Evolutionary conservation across 2,329 filamentous ascomycete genomes (phyloP).

Genomic region (Blumeriella jaapii): DNA sequence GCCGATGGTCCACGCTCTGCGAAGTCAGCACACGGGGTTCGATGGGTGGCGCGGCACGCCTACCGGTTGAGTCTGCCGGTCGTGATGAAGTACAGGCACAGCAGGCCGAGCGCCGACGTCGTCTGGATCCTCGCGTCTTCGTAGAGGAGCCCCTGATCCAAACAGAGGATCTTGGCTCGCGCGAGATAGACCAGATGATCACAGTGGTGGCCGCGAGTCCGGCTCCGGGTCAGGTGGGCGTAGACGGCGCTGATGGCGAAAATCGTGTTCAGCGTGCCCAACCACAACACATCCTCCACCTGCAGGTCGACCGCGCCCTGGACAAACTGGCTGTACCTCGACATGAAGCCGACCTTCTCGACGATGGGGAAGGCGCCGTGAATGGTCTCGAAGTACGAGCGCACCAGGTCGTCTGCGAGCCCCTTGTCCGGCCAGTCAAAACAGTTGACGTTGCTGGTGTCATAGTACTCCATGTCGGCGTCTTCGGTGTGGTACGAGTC

Average conservation of each 20-base stretch:
- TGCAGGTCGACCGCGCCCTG: slow-evolving; percentile 4
- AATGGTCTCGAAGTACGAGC: slow-evolving; percentile 17
- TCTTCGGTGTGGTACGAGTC: slow-evolving; percentile 20
- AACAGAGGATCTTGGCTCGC: slow-evolving; percentile 16
- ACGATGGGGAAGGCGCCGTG: slow-evolving; percentile 17
- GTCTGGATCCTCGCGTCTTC: slow-evolving; percentile 16
- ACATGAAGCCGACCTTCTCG: slow-evolving; percentile 12
- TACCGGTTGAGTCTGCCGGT: slow-evolving; percentile 20
- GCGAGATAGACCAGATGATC: slow-evolving; percentile 18
- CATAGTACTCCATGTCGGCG: slow-evolving; percentile 14
- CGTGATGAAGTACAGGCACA: slow-evolving; percentile 19
- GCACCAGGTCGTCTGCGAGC: slow-evolving; percentile 12
- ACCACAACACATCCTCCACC: slow-evolving; percentile 13
- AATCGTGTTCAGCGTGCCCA: slow-evolving; percentile 18
- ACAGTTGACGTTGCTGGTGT: slow-evolving; percentile 11
- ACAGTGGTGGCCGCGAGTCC: slow-evolving; percentile 5
- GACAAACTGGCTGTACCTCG: slow-evolving; percentile 9
- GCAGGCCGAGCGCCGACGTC: slow-evolving; percentile 13
- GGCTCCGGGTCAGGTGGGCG: slow-evolving; percentile 11
- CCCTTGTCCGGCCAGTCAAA: slow-evolving; percentile 15
- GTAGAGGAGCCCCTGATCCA: slow-evolving; percentile 13
- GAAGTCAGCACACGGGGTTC: background rate
- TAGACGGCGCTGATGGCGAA: slow-evolving; percentile 19
- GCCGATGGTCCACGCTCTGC: slow-evolving; percentile 20
- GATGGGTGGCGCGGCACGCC: background rate